Base-by-base conservation (phyloP, 2,329 filamentous ascomycete species). In the Teratosphaeria destructans region DNA sequence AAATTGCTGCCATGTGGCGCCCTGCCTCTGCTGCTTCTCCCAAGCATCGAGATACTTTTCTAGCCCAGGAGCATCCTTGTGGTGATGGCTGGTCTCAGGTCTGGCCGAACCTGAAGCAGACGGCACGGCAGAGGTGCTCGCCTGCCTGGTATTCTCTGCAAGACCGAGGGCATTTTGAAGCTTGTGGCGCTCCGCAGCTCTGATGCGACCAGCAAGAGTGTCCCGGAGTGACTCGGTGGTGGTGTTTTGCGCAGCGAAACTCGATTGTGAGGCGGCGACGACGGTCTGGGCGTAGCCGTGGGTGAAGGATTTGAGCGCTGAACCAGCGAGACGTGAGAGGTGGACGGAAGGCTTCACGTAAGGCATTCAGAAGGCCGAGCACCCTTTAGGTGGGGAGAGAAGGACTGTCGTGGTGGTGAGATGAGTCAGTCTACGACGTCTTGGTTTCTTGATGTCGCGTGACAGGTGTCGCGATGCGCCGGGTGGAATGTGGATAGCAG, bases 251-350 rank as follows among this genome's bases (percentile, higher is more conserved):
- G 90, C 73, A 79, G 85, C 82, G 86, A 90, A 83, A 81, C 84
- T 82, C 79, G 88, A 86, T 82, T 96, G 91, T 65, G 90, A 90
- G 70, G 91, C 93, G 72, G 94, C 94, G 78, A 99, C 91, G 78
- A 97, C 88, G 64, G 92, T 96, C 76, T 97, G 93, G 70, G 92
- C 92, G 83, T 96, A 97, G 78, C 93, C 93, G 84, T 97, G 90
- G 75, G 90, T 93, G 76, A 97, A 88, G 72, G 92, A 91, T 81
- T 97, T 97, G 68, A 74, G 68, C 58, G 72, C 71, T 61, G 71
- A 67, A 63, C 69, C 68, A 73, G 90, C 87, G 79, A 96, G 88
- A 87, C 94, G 93, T 85, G 95, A 90, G 82, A 97, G 89, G 81
- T 85, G 82, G 72, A 85, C 83, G 71, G 86, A 85, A 71, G 85